A percentile compares a stretch with the other conserved stretches of the same genome.
Conservation (phyloP, 83 land plant species). For the Larix sibirica region DNA sequence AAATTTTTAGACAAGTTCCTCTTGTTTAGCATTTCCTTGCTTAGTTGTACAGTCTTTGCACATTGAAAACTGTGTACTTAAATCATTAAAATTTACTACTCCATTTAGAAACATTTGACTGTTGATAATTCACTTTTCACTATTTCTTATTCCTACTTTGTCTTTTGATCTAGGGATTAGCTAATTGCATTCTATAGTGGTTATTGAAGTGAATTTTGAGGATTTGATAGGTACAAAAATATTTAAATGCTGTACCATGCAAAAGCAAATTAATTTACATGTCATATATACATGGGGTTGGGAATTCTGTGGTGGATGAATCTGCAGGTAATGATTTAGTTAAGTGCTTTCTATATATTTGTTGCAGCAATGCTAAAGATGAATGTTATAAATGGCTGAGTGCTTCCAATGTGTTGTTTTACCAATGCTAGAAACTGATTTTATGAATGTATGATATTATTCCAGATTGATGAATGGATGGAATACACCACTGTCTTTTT, state of each 20-base stretch:
- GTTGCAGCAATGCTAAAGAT: not conserved
- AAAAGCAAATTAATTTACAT: no score
- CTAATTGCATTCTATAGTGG: not conserved
- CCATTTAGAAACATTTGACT: not conserved
- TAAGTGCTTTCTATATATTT: conserved; percentile 6
- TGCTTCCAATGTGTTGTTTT: not conserved
- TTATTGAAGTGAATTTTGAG: not conserved
- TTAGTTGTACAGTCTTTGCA: not conserved
- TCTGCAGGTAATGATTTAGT: not conserved
- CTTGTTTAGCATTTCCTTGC: not conserved
- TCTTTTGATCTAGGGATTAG: not conserved
- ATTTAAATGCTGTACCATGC: not conserved
- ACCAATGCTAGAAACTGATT: not conserved
- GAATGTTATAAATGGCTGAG: not conserved
- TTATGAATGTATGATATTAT: conserved; percentile 7
- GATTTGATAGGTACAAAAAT: not conserved
- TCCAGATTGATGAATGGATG: conserved; percentile 84
- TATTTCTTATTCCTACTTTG: not conserved
- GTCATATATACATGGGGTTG: no score
- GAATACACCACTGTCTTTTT: conserved; percentile 59
- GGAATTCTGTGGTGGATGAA: no score
- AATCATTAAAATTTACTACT: not conserved
- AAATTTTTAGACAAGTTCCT: not conserved
- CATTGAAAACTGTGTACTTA: not conserved
- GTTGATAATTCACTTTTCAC: not conserved